Evolutionary conservation across 2,329 filamentous ascomycete genomes (phyloP), one percentile per base, ranked within the genome.

Genomic region (Fusarium sp.): DNA sequence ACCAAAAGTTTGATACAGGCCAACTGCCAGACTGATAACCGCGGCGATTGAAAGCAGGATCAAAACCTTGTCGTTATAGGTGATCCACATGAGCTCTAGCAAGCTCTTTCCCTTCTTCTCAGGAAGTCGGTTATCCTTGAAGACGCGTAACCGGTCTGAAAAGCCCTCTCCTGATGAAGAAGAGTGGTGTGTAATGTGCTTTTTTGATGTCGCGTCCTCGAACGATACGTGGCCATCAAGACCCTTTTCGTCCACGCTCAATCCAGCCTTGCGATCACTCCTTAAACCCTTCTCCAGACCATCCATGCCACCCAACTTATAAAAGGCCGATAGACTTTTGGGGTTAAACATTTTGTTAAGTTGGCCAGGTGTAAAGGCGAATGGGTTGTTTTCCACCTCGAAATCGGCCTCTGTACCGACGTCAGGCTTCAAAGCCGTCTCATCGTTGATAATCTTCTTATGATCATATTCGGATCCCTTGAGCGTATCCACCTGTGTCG

Each of bases 311-410:
- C 95, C 95, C 6, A 98, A 82, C 16, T 92, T 92, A 79, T 92
- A 93, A 76, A 96, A 97, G 1, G 95, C 95, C 14, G 92, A 87
- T 67, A 97, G 84, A 71, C 91, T 97, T 85, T 98, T 98, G 5
- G 95, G 95, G 80, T 97, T 97, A 71, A 96, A 91, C 84, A 98
- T 89, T 83, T 97, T 98, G 78, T 92, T 92, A 72, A 98, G 87
- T 79, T 97, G 92, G 16, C 95, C 95, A 4, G 93, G 93, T 2
- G 92, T 91, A 80, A 95, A 98, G 18, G 94, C 95, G 79, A 98
- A 98, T 0, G 93, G 92, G 81, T 97, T 97, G 81, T 95, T 87
- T 7, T 92, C 88, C 13, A 96, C 91, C 16, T 90, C 78, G 77
- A 97, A 98, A 72, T 96, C 94, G 20, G 85, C 87, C 80, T 95